A percentile compares a stretch with the other conserved stretches of the same genome.
These are phyloP conservation scores for Saccharomyces hybrid DNA, from an alignment of 1,139 yeast species.

Conservation along the genomic window DNA sequence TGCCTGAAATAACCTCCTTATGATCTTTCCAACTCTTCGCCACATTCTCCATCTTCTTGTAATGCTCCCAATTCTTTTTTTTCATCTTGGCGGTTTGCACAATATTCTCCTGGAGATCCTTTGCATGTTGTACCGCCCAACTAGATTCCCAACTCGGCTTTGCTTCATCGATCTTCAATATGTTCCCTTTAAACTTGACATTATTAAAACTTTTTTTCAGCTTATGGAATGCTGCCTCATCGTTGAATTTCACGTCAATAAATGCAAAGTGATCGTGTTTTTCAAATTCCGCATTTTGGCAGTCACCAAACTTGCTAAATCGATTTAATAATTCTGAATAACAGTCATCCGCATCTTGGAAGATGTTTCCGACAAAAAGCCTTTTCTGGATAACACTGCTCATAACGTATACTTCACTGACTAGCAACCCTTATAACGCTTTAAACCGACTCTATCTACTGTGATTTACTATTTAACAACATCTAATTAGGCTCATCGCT, in stretches of 20 bases:
- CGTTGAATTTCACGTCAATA: constrained; percentile 46
- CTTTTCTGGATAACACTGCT: constrained; percentile 27
- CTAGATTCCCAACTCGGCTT: constrained; percentile 38
- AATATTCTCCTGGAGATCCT: constrained; percentile 27
- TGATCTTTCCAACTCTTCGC: constrained; percentile 37
- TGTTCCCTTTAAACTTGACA: constrained; percentile 65
- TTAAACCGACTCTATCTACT: too few species aligned
- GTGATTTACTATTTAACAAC: too few species aligned
- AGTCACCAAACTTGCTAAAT: constrained; percentile 43
- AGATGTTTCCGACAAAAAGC: constrained; percentile 47
- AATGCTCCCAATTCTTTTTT: constrained; percentile 36
- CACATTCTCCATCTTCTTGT: constrained; percentile 35
- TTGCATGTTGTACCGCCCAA: constrained; percentile 39
- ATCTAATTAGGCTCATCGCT: background rate
- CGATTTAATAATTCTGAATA: constrained; percentile 35
- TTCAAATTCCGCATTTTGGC: constrained; percentile 33
- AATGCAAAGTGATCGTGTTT: constrained; percentile 57
- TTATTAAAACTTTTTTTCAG: constrained; percentile 58
- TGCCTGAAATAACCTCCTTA: constrained; percentile 51
- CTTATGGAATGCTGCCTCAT: constrained; percentile 37
- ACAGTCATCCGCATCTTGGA: constrained; percentile 32
- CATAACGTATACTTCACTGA: background rate
- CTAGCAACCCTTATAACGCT: too few species aligned
- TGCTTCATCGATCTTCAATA: constrained; percentile 46
- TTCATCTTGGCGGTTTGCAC: constrained; percentile 27